Conservation (phyloP, 75 land plant genomes). For the Pinus taeda region DNA sequence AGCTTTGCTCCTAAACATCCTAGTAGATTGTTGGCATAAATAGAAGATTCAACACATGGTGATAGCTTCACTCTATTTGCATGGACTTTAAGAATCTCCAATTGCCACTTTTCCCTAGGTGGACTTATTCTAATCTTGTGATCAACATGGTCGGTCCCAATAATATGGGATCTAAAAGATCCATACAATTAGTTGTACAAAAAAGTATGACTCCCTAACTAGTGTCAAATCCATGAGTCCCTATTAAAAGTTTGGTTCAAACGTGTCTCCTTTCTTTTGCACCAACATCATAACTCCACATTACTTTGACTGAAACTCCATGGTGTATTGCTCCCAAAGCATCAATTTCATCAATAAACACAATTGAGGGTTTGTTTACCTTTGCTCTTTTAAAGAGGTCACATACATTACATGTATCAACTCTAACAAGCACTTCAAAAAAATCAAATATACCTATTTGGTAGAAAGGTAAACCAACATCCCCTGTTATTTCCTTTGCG, state of each 20-base stretch:
- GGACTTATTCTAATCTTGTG: conserved; percentile 80
- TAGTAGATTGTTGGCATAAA: conserved; percentile 52
- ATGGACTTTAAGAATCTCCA: conserved; percentile 87
- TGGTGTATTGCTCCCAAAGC: conserved; percentile 48
- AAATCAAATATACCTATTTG: conserved; percentile 99
- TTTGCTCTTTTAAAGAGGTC: conserved; percentile 96
- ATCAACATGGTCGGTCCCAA: conserved; percentile 92
- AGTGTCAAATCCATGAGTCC: conserved; percentile 90
- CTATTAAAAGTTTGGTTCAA: too few species aligned
- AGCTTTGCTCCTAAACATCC: conserved; percentile 95
- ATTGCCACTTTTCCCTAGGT: conserved; percentile 76
- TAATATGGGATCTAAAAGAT: conserved; percentile 91
- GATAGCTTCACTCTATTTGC: conserved; percentile 80
- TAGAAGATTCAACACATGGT: conserved; percentile 68
- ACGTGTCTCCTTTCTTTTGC: too few species aligned
- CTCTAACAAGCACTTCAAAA: conserved; percentile 93
- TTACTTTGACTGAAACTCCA: too few species aligned
- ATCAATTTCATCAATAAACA: conserved; percentile 98
- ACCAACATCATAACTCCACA: too few species aligned
- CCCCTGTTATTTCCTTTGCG: conserved; percentile 97
- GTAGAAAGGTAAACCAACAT: conserved; percentile 97
- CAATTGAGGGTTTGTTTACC: conserved; percentile 93
- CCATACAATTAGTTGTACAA: conserved; percentile 94
- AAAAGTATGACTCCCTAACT: conserved; percentile 94
- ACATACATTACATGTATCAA: conserved; percentile 92